phyloP scores from a whole-genome alignment of 208 protist genomes.

The Trichomonas vaginalis region DNA sequence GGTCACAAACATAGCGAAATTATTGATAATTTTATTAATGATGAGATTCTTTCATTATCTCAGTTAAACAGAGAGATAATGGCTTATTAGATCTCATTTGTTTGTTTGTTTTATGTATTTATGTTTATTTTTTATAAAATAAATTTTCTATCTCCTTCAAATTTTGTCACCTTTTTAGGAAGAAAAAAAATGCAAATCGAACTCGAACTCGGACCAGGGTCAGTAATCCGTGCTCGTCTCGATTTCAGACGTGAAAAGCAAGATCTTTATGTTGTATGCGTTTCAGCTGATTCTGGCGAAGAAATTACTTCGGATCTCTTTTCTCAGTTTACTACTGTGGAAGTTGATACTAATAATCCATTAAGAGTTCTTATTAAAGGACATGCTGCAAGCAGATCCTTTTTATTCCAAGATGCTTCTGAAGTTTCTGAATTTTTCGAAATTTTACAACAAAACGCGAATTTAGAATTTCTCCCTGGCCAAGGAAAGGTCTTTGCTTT shows the following conservation, averaged over 20 bases:
- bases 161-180: not conserved
- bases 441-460: not conserved
- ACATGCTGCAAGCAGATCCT: not conserved
- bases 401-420: not conserved
- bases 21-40: not conserved
- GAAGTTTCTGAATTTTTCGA: not conserved
- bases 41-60: not conserved
- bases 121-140: not conserved
- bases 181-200: not conserved
- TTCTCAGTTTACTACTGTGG: not conserved
- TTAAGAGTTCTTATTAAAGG: not conserved
- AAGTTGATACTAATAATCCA: not conserved
- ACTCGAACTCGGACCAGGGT: not conserved
- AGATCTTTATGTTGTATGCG: not conserved
- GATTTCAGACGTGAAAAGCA: not conserved
- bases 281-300: not conserved
- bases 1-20: not conserved
- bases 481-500: not conserved
- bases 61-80: not conserved
- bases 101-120: not conserved
- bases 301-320: not conserved
- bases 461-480: not conserved
- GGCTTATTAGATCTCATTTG: not conserved
- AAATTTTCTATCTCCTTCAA: not conserved
- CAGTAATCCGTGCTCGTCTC: not conserved